Evolutionary conservation across 129 eudicot species (phyloP).

Genomic region (Saposhnikovia divaricata): DNA sequence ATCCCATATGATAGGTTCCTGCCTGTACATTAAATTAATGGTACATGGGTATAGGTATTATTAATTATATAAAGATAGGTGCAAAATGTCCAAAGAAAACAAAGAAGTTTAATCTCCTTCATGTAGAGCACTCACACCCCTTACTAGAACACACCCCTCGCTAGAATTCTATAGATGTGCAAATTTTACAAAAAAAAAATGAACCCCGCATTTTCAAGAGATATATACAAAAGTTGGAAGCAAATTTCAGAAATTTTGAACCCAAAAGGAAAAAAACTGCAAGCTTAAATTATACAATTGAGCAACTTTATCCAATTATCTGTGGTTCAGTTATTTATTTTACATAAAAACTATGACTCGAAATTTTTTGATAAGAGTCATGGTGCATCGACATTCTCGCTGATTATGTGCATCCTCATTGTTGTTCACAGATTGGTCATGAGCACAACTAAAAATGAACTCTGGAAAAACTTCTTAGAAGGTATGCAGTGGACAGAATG

Average conservation of each 20-base stretch:
- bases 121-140: no score
- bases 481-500: neutral
- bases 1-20: neutral
- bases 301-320: neutral
- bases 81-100: no score
- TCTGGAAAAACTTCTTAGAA: neutral
- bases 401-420: neutral
- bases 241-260: neutral
- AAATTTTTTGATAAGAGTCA: neutral
- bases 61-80: no score
- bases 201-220: neutral
- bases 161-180: neutral
- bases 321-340: no score
- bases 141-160: neutral
- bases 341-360: neutral
- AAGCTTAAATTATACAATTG: neutral
- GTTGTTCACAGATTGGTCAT: neutral
- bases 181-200: neutral
- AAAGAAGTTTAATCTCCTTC: no score
- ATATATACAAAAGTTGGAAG: neutral
- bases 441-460: neutral
- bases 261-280: neutral
- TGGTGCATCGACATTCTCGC: neutral
- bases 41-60: no score
- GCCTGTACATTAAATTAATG: neutral